Evolutionary conservation across 2,329 filamentous ascomycete genomes (phyloP), one percentile per base, ranked within the genome.

Genomic region (Aspergillus aculeatinus): DNA sequence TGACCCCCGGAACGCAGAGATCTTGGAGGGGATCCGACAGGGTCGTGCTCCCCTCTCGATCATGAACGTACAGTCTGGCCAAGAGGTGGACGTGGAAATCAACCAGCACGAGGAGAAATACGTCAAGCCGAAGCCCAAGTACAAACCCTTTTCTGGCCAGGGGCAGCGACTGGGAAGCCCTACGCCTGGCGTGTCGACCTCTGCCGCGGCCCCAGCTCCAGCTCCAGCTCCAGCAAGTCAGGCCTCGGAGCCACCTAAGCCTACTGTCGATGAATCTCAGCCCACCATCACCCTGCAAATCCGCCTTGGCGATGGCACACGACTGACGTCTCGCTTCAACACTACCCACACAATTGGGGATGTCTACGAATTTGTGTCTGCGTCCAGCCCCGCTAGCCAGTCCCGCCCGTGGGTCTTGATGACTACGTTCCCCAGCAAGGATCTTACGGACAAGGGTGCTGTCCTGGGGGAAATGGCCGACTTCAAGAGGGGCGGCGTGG

Each of bases 391-490:
- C 0, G 72, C 75, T 14, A 82, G 80, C 62, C 74, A 76, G 56
- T 70, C 76, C 62, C 79, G 86, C 35, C 66, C 78, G 4, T 89
- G 84, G 75, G 84, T 82, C 4, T 74, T 89, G 60, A 87, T 87
- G 83, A 88, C 86, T 5, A 88, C 86, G 0, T 88, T 89, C 70
- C 86, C 86, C 0, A 86, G 80, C 59, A 87, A 83, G 65, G 85
- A 88, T 68, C 74, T 88, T 44, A 81, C 74, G 16, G 85, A 89
- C 66, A 83, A 84, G 73, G 68, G 72, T 5, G 70, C 72, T 25
- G 71, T 72, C 9, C 71, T 82, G 27, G 80, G 77, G 2, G 80
- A 82, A 19, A 67, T 82, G 52, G 66, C 79, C 5, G 80, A 82
- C 48, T 81, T 82, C 67, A 82, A 81, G 68, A 74, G 80, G 25